Base-by-base conservation (phyloP, 176 grass and related monocot genomes). In the Zoysia pacifica region DNA sequence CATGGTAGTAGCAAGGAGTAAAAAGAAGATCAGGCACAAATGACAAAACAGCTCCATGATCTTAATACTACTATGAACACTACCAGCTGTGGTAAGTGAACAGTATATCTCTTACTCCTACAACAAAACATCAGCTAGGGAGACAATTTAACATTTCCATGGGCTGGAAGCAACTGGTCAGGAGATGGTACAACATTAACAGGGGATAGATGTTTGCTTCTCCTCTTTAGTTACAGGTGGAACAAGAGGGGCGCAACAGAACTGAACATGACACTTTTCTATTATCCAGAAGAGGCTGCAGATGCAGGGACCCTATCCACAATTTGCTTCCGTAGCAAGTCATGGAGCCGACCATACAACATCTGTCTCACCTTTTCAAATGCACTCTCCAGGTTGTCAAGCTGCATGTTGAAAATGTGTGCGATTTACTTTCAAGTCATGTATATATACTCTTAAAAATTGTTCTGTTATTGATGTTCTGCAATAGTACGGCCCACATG, bases 321-420 rank as follows among this genome's bases (percentile, higher is more conserved):
- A 59, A 89, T 91, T 55, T 94, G 91, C 35, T 89, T 91, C 38
- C 88, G 62, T 14, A 91, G 65, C 3, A 94, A 51, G 44, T 89
- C 83, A 62, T 94, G 91, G 12, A 91, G 86, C 54, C 89, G 81
- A 41, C 72, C 62, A 40, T 77, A 94, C 6, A 89, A 15, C 80
- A 91, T 86, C 19, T 86, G 86, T 75, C 80, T 94, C 76, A 94
- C 89, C 5, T 74, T 81, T 55, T 89, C 76, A 84, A 91, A 94
- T 81, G 91, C 89, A 41, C 43, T 74, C 9, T 75, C 76, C 5
- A 91, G 12, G 51, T 91, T 94, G 12, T 91, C 80, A 0, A 94
- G 85, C 91, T 94, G 86, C 16, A 9, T 4, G 55, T 47, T 55
- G 0, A 45, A 41, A 45, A 60, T 44, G 50, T 71, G n/a, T 5